Evolutionary conservation across 345 rosid genomes (phyloP).

Genomic region (Viola odorata): DNA sequence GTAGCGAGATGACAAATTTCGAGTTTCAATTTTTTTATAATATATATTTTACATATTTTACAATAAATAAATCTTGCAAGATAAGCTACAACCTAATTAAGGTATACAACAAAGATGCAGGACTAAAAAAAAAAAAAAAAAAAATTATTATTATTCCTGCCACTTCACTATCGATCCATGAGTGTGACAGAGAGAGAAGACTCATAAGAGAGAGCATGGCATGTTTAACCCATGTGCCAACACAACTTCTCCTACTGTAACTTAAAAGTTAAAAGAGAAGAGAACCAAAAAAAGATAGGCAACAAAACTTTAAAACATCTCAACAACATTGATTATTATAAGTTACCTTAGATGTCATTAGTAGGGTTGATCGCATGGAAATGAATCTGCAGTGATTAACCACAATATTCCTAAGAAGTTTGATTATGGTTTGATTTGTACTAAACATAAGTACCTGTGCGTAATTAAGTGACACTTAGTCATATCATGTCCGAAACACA

Average conservation of each 20-base stretch:
- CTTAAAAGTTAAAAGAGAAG: slow-evolving; percentile 31
- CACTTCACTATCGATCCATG: too few relatives aligned
- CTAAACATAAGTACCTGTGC: background rate
- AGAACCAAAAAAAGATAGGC: slow-evolving; percentile 13
- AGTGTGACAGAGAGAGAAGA: background rate
- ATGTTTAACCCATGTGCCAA: slow-evolving; percentile 29
- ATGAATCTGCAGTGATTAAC: background rate
- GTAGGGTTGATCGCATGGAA: background rate
- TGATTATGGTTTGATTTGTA: slow-evolving; percentile 9
- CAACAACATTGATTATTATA: slow-evolving; percentile 32
- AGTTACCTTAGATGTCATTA: too few relatives aligned
- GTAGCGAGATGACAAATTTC: too few relatives aligned
- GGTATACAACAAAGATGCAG: too few relatives aligned
- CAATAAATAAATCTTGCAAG: too few relatives aligned
- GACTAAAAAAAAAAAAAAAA: too few relatives aligned
- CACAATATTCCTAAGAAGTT: slow-evolving; percentile 9
- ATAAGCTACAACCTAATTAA: too few relatives aligned
- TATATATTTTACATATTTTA: too few relatives aligned
- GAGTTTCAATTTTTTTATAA: too few relatives aligned
- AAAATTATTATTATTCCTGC: too few relatives aligned
- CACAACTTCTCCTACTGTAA: slow-evolving; percentile 25
- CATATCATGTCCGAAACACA: slow-evolving; percentile 17
- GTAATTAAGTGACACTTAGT: slow-evolving; percentile 27
- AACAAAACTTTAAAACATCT: slow-evolving; percentile 7
- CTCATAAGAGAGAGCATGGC: slow-evolving; percentile 14